phyloP scores from a whole-genome alignment of 225 moss, liverwort and hornwort genomes.

The Polytrichum commune region DNA sequence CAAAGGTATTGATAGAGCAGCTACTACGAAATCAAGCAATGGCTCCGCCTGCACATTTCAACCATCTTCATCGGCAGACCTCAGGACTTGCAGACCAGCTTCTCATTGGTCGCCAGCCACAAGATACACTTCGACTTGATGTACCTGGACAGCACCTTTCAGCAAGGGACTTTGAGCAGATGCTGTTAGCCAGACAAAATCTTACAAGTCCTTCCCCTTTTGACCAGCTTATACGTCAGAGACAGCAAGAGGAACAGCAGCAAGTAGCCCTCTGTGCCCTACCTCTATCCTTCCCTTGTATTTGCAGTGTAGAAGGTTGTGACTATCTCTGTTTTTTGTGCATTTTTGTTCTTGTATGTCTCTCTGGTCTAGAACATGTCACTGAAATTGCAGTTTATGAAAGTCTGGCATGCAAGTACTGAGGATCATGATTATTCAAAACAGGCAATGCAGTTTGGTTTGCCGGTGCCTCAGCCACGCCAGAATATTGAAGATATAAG shows the following conservation, averaged over 20 bases:
- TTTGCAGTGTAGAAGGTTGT: neutral
- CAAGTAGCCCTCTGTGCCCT: constrained; percentile 7
- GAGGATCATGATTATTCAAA: neutral
- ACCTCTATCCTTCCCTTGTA: constrained; percentile 1
- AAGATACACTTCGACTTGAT: constrained; percentile 30
- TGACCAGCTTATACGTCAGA: constrained; percentile 54
- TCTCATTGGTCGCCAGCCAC: constrained; percentile 42
- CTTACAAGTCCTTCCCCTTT: constrained; percentile 29
- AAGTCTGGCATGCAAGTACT: neutral
- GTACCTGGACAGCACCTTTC: constrained; percentile 4
- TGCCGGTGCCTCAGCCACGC: constrained; percentile 60
- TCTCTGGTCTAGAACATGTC: neutral
- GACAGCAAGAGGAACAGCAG: constrained; percentile 52
- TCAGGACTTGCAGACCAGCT: constrained; percentile 58
- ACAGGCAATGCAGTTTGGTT: constrained; percentile 50
- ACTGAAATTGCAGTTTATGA: too few species aligned
- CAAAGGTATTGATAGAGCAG: constrained; percentile 47
- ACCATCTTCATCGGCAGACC: constrained; percentile 48
- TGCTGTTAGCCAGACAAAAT: constrained; percentile 37
- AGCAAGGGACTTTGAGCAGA: constrained; percentile 36
- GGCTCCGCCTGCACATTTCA: constrained; percentile 41
- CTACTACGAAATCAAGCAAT: constrained; percentile 38
- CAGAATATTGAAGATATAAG: constrained; percentile 86
- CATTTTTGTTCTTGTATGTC: neutral
- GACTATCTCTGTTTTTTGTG: neutral